These are phyloP conservation scores for Geotrichum bryndzae DNA, from an alignment of 1,139 yeast species.

Conservation along the genomic window DNA sequence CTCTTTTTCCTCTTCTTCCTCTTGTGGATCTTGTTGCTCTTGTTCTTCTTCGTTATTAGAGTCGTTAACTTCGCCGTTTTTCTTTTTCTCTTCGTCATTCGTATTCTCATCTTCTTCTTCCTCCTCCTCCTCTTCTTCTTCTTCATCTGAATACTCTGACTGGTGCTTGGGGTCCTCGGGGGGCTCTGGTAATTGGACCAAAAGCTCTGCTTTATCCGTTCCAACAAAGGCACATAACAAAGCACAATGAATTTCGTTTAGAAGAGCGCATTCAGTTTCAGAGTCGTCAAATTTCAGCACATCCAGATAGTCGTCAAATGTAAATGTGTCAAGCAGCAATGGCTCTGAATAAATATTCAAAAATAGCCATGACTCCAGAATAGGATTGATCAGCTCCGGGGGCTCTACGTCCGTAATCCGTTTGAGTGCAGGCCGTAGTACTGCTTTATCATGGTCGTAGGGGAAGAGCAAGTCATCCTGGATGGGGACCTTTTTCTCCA, in stretches of 20 bases:
- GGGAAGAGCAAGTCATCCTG: constrained; percentile 26
- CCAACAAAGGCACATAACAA: constrained; percentile 31
- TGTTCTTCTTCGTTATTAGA: constrained; percentile 20
- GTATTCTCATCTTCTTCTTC: constrained; percentile 29
- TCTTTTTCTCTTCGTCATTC: constrained; percentile 15
- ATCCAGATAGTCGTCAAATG: constrained; percentile 71
- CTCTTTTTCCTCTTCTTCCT: constrained; percentile 20
- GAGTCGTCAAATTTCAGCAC: constrained; percentile 49
- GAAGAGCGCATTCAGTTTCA: constrained; percentile 47
- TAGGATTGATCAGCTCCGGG: constrained; percentile 24
- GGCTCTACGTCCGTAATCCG: constrained; percentile 13
- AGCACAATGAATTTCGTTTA: constrained; percentile 71
- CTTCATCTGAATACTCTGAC: constrained; percentile 23
- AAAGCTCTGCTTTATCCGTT: constrained; percentile 28
- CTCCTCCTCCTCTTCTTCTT: constrained; percentile 33
- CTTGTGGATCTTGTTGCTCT: constrained; percentile 22
- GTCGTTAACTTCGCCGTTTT: constrained; percentile 18
- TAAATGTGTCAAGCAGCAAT: constrained; percentile 60
- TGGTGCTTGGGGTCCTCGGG: constrained; percentile 22
- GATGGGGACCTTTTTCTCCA: constrained; percentile 12
- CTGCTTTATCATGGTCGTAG: constrained; percentile 14
- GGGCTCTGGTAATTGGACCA: constrained; percentile 41
- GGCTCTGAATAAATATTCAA: constrained; percentile 64
- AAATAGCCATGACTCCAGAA: constrained; percentile 67
- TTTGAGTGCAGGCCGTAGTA: constrained; percentile 14